Evolutionary conservation across 2,329 filamentous ascomycete species (phyloP).

Genomic region (Fusarium sp.): DNA sequence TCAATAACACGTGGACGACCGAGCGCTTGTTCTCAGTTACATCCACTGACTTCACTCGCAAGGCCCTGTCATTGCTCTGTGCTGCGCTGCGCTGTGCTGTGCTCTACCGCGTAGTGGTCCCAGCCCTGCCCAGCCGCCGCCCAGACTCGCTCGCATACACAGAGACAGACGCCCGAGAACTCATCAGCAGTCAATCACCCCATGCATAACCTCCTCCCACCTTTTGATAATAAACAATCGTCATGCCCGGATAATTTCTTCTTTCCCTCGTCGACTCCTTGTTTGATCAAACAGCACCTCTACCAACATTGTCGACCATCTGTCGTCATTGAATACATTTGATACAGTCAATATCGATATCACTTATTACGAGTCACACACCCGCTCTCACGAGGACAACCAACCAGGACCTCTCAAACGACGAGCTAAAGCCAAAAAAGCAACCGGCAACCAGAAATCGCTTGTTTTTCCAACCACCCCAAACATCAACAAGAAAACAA

Average conservation of each 20-base stretch:
- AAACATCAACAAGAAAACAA: slow-evolving; percentile 34
- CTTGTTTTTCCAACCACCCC: slow-evolving; percentile 26
- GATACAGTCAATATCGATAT: slow-evolving; percentile 5
- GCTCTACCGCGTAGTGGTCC: slow-evolving; percentile 1
- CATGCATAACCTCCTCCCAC: slow-evolving; percentile 27
- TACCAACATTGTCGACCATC: neutral
- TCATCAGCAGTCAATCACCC: slow-evolving; percentile 29
- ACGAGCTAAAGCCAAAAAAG: slow-evolving; percentile 22
- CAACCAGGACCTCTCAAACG: slow-evolving; percentile 23
- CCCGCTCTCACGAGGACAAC: slow-evolving; percentile 22
- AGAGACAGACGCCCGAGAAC: slow-evolving; percentile 9
- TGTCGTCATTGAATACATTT: slow-evolving; percentile 9
- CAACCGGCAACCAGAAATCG: slow-evolving; percentile 13
- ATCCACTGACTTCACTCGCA: neutral
- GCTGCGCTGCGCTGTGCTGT: neutral
- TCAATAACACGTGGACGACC: slow-evolving; percentile 45
- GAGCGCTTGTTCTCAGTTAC: slow-evolving; percentile 33
- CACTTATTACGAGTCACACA: slow-evolving; percentile 36
- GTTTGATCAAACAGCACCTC: neutral
- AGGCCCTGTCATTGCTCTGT: slow-evolving; percentile 9
- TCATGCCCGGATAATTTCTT: slow-evolving; percentile 27
- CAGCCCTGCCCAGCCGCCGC: slow-evolving; percentile 32
- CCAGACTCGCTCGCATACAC: neutral
- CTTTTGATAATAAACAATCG: slow-evolving; percentile 35
- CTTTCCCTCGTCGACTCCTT: slow-evolving; percentile 3